Percentiles rank a stretch among this genome's conserved stretches.
These are phyloP conservation scores for Fusarium mangiferae DNA, from an alignment of 2,329 filamentous ascomycete species.

Conservation along the genomic window DNA sequence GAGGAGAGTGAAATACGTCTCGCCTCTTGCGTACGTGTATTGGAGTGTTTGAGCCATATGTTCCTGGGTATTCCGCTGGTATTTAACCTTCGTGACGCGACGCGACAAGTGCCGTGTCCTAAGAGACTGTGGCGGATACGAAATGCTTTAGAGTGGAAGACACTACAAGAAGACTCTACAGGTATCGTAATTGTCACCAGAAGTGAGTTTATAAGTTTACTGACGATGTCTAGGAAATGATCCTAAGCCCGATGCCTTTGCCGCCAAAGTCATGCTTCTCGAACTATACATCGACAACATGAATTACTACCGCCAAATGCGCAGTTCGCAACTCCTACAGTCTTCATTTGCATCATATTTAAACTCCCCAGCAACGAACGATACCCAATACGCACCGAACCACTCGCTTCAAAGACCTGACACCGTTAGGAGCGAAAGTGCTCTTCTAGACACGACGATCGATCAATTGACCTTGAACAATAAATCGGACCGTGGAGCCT, in stretches of 20 bases:
- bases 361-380: accelerated
- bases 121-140: background rate
- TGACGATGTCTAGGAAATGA: accelerated
- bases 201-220: accelerated
- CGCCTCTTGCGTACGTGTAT: background rate
- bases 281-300: background rate
- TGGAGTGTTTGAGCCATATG: background rate
- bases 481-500: accelerated
- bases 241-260: background rate
- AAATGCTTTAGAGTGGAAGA: background rate
- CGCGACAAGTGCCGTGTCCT: background rate
- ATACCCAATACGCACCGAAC: accelerated
- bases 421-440: accelerated
- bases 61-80: background rate
- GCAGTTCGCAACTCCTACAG: background rate
- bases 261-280: background rate
- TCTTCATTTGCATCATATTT: background rate
- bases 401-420: too few relatives aligned
- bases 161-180: accelerated
- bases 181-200: background rate
- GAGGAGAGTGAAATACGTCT: background rate
- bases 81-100: background rate
- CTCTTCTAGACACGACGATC: background rate
- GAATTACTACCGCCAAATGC: background rate
- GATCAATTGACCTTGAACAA: accelerated